phyloP scores from a whole-genome alignment of 805 yeast species.

The Myxozyma geophila region DNA sequence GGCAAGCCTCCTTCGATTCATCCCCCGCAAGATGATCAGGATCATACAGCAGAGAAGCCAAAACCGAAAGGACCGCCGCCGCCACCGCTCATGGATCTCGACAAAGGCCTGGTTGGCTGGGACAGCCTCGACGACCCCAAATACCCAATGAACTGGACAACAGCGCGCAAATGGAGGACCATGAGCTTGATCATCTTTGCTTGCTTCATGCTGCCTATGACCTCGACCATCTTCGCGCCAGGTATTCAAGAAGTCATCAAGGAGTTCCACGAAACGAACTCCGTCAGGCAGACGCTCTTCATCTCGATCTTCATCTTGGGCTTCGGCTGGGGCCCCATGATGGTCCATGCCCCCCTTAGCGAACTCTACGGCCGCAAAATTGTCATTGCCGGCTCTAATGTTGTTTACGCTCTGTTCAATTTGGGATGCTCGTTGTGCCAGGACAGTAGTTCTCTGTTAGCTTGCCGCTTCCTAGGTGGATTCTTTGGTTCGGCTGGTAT shows the following conservation, averaged over 20 bases:
- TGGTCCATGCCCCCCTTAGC: slow-evolving; percentile 62
- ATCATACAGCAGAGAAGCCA: neutral
- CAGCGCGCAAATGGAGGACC: slow-evolving; percentile 47
- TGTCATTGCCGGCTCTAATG: slow-evolving; percentile 56
- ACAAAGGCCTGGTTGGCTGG: slow-evolving; percentile 32
- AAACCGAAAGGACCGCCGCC: neutral
- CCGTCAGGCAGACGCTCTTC: slow-evolving; percentile 52
- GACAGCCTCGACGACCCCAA: slow-evolving; percentile 44
- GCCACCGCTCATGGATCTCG: slow-evolving; percentile 4
- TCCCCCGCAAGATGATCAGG: neutral
- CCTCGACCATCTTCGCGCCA: slow-evolving; percentile 24
- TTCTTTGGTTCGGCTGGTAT: slow-evolving; percentile 78
- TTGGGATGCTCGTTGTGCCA: slow-evolving; percentile 42
- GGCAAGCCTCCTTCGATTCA: neutral
- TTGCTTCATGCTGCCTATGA: slow-evolving; percentile 14
- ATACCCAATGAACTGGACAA: slow-evolving; percentile 47
- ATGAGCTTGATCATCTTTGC: slow-evolving; percentile 40
- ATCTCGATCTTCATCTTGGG: slow-evolving; percentile 59
- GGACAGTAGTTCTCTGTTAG: slow-evolving; percentile 59
- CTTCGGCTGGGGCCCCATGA: slow-evolving; percentile 51
- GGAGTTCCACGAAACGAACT: slow-evolving; percentile 15
- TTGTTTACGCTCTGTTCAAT: slow-evolving; percentile 48
- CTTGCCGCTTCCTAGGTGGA: slow-evolving; percentile 75
- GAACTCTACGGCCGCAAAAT: slow-evolving; percentile 71
- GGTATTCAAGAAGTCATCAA: slow-evolving; percentile 45